Evolutionary conservation across 2,329 filamentous ascomycete species (phyloP).

Genomic region (Zymoseptoria ardabiliae): DNA sequence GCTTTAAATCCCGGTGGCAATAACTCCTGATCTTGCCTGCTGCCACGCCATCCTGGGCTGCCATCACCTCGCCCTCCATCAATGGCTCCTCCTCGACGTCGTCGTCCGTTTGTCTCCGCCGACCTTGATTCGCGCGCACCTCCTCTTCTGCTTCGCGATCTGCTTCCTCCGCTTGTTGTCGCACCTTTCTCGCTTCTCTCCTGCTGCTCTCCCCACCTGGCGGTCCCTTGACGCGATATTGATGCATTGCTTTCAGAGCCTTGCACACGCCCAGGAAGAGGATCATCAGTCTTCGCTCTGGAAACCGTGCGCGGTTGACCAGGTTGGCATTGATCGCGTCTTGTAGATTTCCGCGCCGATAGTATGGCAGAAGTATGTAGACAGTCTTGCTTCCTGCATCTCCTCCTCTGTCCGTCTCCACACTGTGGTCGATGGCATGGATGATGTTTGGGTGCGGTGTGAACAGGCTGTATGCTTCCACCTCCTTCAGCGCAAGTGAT

Average conservation of each 20-base stretch:
- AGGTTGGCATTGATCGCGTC: constrained; percentile 98
- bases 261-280: constrained; percentile 88
- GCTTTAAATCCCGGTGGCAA: constrained; percentile 94
- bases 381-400: constrained; percentile 77
- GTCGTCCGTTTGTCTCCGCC: constrained; percentile 34
- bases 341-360: constrained; percentile 88
- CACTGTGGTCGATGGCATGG: constrained; percentile 71
- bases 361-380: constrained; percentile 94
- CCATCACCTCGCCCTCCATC: constrained; percentile 64
- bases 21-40: constrained; percentile 70
- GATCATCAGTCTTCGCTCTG: constrained; percentile 78
- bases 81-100: constrained; percentile 74
- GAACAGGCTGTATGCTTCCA: constrained; percentile 93
- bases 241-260: constrained; percentile 83
- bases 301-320: constrained; percentile 87
- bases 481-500: constrained; percentile 88
- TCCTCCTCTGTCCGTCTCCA: constrained; percentile 58
- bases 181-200: constrained; percentile 48
- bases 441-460: constrained; percentile 78
- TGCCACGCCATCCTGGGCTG: constrained; percentile 59
- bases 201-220: constrained; percentile 44
- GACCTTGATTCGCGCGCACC: constrained; percentile 42
- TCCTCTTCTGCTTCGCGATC: constrained; percentile 42
- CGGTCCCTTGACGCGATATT: constrained; percentile 62
- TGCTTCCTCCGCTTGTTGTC: constrained; percentile 49